Conservation (phyloP, 179 eudicot species). For the Spergularia azorica region DNA sequence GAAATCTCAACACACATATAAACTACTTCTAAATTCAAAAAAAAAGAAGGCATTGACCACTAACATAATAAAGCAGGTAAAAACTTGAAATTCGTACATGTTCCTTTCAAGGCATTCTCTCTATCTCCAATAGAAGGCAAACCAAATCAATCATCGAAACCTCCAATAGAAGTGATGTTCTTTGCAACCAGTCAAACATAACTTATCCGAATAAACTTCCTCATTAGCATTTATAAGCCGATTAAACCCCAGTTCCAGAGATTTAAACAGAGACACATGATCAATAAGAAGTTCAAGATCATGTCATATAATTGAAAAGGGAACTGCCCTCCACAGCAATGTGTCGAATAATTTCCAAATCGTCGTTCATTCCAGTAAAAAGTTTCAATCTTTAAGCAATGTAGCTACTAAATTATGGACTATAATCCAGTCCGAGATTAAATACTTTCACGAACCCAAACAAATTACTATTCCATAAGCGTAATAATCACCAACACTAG, state of each 20-base stretch:
- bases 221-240: background rate
- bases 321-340: background rate
- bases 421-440: background rate
- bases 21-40: background rate
- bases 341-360: background rate
- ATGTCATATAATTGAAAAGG: background rate
- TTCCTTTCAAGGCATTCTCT: background rate
- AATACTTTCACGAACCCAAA: conserved; percentile 1
- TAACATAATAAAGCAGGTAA: conserved; percentile 8
- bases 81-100: background rate
- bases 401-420: background rate
- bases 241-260: background rate
- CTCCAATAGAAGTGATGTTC: background rate
- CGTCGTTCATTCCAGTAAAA: background rate
- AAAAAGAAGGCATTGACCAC: background rate
- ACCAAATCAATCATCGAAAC: background rate
- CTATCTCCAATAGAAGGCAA: background rate
- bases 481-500: background rate
- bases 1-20: background rate
- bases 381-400: background rate
- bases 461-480: background rate
- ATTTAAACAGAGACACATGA: background rate
- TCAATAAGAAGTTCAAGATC: background rate
- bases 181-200: background rate
- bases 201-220: background rate